phyloP scores from a whole-genome alignment of 257 asterid genomes.

The Lantana camara region DNA sequence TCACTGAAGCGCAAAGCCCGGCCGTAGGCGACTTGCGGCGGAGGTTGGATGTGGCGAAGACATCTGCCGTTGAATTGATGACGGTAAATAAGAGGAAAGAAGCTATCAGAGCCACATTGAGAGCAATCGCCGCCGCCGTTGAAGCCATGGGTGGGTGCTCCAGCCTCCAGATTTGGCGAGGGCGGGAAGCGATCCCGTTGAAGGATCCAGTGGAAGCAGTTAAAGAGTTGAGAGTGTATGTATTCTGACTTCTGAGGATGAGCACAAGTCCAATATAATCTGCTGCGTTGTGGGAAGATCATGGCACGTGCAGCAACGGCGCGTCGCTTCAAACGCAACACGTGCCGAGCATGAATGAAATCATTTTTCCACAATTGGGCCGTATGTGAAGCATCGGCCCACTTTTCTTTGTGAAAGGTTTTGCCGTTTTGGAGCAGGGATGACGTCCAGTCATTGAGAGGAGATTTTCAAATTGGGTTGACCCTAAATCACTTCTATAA shows the following conservation, averaged over 20 bases:
- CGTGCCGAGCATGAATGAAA: no score
- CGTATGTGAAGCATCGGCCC: no score
- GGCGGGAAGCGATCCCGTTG: constrained; percentile 33
- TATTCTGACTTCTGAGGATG: constrained; percentile 23
- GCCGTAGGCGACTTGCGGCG: constrained; percentile 42
- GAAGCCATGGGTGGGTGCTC: constrained; percentile 30
- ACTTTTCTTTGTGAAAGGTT: no score
- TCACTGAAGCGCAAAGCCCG: constrained; percentile 72
- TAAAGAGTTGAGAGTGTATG: neutral
- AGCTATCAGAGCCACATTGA: constrained; percentile 26
- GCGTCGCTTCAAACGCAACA: no score
- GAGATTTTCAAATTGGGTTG: no score
- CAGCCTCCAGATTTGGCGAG: neutral
- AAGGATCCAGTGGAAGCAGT: constrained; percentile 26
- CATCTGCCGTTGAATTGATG: constrained; percentile 36
- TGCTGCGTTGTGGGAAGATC: neutral
- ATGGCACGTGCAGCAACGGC: constrained; percentile 29
- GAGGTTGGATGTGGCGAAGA: constrained; percentile 36
- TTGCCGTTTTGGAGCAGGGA: no score
- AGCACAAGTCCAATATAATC: constrained; percentile 10
- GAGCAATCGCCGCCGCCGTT: constrained; percentile 31
- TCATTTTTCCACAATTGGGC: no score
- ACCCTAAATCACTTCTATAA: no score
- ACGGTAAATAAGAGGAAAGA: constrained; percentile 35
- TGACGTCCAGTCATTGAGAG: no score